These are phyloP conservation scores for Apiosordaria backusii DNA, from an alignment of 495 filamentous ascomycete species.

Conservation along the genomic window DNA sequence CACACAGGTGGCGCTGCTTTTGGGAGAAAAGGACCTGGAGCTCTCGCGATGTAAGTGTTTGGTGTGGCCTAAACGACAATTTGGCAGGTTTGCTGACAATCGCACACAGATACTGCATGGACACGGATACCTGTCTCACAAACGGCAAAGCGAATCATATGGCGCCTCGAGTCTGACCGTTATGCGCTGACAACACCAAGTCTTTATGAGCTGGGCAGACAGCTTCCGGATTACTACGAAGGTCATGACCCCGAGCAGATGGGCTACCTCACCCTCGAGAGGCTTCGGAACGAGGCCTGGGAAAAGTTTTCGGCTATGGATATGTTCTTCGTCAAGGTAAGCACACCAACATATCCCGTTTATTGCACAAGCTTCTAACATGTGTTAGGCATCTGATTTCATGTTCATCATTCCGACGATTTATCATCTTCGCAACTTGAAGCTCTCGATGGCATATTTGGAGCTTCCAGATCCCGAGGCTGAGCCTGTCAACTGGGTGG, in stretches of 20 bases:
- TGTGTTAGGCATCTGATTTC: conserved; percentile 63
- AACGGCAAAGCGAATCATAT: conserved; percentile 47
- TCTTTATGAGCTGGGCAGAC: conserved; percentile 44
- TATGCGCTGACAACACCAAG: conserved; percentile 45
- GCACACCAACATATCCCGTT: neutral
- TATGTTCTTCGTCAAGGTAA: conserved; percentile 76
- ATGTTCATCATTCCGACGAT: conserved; percentile 67
- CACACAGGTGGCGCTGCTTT: conserved; percentile 66
- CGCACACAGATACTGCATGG: conserved; percentile 62
- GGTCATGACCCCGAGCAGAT: conserved; percentile 38
- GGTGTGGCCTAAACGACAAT: neutral
- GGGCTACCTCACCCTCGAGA: conserved; percentile 36
- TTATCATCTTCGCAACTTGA: conserved; percentile 62
- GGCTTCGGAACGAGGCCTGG: conserved; percentile 43
- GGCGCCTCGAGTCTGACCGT: conserved; percentile 47
- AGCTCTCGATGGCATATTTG: conserved; percentile 51
- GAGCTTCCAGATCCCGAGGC: conserved; percentile 48
- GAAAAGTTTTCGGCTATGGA: conserved; percentile 52
- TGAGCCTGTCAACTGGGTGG: conserved; percentile 32
- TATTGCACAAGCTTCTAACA: neutral
- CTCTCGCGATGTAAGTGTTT: conserved; percentile 62
- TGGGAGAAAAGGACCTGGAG: conserved; percentile 72
- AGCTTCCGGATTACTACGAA: conserved; percentile 43
- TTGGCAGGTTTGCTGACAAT: conserved; percentile 10
- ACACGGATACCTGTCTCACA: conserved; percentile 48